Percentiles rank a stretch among this genome's conserved stretches.
phyloP scores from a whole-genome alignment of 345 rosid species.

The Kernera saxatilis region DNA sequence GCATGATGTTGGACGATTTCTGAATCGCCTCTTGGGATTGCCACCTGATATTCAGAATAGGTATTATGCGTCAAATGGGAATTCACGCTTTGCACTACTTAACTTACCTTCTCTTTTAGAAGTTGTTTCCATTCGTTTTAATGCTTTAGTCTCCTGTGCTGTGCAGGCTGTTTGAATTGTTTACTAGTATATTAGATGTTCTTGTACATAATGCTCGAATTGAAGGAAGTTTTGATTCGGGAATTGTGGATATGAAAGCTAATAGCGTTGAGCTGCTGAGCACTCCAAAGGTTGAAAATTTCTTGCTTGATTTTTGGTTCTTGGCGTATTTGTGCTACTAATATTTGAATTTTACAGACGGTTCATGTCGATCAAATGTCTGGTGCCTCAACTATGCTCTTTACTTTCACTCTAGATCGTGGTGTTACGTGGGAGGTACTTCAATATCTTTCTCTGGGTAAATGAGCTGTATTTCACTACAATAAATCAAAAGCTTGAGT shows the following conservation, averaged over 20 bases:
- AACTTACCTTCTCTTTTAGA: not conserved
- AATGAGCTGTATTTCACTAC: slow-evolving; percentile 2
- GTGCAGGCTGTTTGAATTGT: slow-evolving; percentile 87
- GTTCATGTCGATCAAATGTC: slow-evolving; percentile 96
- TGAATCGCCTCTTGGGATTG: slow-evolving; percentile 89
- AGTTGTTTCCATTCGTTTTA: slow-evolving; percentile 13
- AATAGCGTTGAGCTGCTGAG: slow-evolving; percentile 70
- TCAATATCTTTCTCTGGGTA: not conserved
- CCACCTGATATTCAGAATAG: slow-evolving; percentile 98
- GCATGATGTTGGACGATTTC: slow-evolving; percentile 96
- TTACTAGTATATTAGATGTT: slow-evolving; percentile 80
- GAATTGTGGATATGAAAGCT: slow-evolving; percentile 96
- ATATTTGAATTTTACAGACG: slow-evolving; percentile 47
- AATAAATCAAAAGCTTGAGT: slow-evolving; percentile 2
- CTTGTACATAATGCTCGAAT: slow-evolving; percentile 88
- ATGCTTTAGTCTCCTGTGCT: not conserved
- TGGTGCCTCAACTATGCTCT: slow-evolving; percentile 86
- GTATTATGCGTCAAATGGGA: slow-evolving; percentile 26
- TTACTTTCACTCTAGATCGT: slow-evolving; percentile 88
- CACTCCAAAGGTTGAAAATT: slow-evolving; percentile 65
- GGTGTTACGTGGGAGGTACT: slow-evolving; percentile 93
- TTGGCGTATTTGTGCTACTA: slow-evolving; percentile 8
- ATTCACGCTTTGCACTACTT: not conserved
- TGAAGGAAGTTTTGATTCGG: slow-evolving; percentile 93
- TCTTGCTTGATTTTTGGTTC: slow-evolving; percentile 20